Conservation (phyloP, 768 basidiomycete species). For the Neoboletus subvelutipes region DNA sequence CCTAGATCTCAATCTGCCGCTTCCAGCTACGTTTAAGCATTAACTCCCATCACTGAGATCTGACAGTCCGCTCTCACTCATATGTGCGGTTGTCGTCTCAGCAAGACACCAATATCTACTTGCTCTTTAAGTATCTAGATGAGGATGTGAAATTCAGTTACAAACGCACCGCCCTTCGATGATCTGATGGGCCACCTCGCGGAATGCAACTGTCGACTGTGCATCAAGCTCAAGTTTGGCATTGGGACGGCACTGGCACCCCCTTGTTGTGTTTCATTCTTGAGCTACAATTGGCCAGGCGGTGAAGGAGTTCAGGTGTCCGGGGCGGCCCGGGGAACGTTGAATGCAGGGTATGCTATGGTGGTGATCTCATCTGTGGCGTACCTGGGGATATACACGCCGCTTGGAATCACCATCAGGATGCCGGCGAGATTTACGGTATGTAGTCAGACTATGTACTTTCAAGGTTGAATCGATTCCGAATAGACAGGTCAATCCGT, state of each 20-base stretch:
- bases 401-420: too few species aligned
- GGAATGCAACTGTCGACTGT: constrained; percentile 1
- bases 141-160: neutral
- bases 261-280: neutral
- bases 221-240: neutral
- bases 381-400: neutral
- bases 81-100: neutral
- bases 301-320: neutral
- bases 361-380: neutral
- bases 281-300: constrained; percentile 9
- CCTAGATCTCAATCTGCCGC: neutral
- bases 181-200: constrained; percentile 3
- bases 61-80: neutral
- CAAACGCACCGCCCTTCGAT: neutral
- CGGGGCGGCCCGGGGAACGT: neutral
- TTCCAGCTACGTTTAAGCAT: neutral
- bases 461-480: neutral
- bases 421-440: neutral
- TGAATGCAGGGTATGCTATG: neutral
- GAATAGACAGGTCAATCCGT: neutral
- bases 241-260: neutral
- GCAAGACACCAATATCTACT: neutral
- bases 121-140: too few species aligned
- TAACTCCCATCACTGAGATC: neutral
- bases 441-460: neutral